Conservation (phyloP, 2,329 filamentous ascomycete species). For the Epichloe brachyelytri region DNA sequence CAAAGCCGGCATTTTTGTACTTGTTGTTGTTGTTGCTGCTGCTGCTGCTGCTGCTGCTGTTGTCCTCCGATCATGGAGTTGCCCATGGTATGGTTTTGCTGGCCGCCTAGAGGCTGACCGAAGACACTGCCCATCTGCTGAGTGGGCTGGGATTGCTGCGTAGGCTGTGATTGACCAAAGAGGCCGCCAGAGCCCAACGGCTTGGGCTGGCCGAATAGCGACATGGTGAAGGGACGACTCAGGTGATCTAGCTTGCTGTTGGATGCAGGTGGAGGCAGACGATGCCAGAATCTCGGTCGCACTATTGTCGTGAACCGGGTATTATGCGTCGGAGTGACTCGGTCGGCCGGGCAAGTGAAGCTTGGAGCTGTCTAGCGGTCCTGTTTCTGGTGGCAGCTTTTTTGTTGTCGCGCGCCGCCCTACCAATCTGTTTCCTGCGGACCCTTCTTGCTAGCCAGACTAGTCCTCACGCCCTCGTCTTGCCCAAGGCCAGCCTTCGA, state of each 20-base stretch:
- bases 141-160: constrained; percentile 18
- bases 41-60: constrained; percentile 15
- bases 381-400: neutral
- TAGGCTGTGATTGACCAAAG: constrained; percentile 26
- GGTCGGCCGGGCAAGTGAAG: neutral
- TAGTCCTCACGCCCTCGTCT: constrained; percentile 1
- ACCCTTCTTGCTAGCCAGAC: too few species aligned
- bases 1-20: constrained; percentile 28
- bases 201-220: constrained; percentile 29
- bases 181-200: constrained; percentile 18
- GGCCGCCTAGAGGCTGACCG: constrained; percentile 20
- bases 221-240: constrained; percentile 14
- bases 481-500: constrained; percentile 13
- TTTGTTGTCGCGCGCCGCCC: constrained; percentile 5
- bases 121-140: constrained; percentile 16
- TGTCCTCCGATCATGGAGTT: constrained; percentile 15
- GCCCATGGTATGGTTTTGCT: constrained; percentile 23
- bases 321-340: neutral
- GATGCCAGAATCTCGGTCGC: neutral
- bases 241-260: constrained; percentile 2
- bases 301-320: neutral
- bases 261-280: too few species aligned
- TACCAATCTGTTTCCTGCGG: too few species aligned
- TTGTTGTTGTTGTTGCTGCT: constrained; percentile 21
- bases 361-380: neutral